Evolutionary conservation across 352 stramenopile species (phyloP), one percentile per base, ranked within the genome.

Genomic region (Pythium chondricola): DNA sequence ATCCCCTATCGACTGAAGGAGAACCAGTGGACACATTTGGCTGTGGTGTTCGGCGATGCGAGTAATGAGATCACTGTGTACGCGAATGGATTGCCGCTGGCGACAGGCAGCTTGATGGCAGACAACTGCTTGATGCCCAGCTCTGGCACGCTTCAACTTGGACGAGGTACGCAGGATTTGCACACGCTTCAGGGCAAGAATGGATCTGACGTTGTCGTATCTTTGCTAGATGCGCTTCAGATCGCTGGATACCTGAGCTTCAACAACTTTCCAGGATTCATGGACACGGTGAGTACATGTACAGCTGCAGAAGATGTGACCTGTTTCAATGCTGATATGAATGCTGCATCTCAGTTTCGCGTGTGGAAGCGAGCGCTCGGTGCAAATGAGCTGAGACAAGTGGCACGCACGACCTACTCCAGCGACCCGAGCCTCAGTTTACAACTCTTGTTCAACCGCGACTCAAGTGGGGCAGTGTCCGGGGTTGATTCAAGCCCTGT

Each of bases 281-380:
- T 84, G 33, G 72, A 84, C 37, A 73, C 82, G 48, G 72, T 81
- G 64, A 22, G 43, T 57, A 21, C 0, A 14, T 13, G 1, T 11
- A 8, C 42, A 21, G 4, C 13, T 45, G 5, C 10, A 31, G 10
- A 4, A 22, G 13, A 30, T 4, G 20, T 25, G 10, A 16, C 21
- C 25, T 46, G n/a, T 53, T 27, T 14, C 9, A 8, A 27, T 33
- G 41, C 26, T 39, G 9, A 30, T 11, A 18, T 3, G 48, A n/a
- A 58, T 29, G 29, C 25, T 33, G 22, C 4, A 49, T 4, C 38
- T 17, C 31, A 63, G 55, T n/a, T 64, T 38, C 48, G 56, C 14
- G 31, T 64, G 1, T 63, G 55, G 55, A 13, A 11, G 4, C 53
- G 52, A 21, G n/a, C 42, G 6, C 33, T 57, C 0, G 20, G 10